phyloP scores from a whole-genome alignment of 2,329 filamentous ascomycete species.

The Aspergillus uvarum region DNA sequence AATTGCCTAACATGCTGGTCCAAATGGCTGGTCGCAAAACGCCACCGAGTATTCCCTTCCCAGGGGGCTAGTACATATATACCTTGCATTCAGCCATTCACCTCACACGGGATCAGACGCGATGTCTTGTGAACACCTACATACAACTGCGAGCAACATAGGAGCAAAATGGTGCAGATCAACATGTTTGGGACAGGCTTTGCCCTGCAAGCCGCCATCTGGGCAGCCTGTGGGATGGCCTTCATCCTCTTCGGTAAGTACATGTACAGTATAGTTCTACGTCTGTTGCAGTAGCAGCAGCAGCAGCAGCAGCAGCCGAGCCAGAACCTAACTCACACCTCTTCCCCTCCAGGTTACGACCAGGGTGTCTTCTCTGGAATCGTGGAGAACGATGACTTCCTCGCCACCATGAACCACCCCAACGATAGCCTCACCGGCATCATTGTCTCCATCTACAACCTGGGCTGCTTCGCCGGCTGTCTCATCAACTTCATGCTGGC shows the following conservation, averaged over 20 bases:
- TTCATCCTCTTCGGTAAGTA: conserved; percentile 29
- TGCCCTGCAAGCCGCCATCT: conserved; percentile 23
- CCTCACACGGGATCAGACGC: neutral
- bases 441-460: conserved; percentile 46
- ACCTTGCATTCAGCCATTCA: neutral
- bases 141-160: neutral
- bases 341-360: conserved; percentile 42
- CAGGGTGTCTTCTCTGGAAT: conserved; percentile 53
- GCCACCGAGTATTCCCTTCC: neutral
- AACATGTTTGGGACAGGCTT: conserved; percentile 27
- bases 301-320: no score
- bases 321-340: neutral
- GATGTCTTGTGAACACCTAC: neutral
- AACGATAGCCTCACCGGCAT: conserved; percentile 42
- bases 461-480: conserved; percentile 43
- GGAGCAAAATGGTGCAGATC: conserved; percentile 21
- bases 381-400: conserved; percentile 48
- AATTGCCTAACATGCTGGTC: neutral
- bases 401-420: conserved; percentile 42
- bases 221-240: conserved; percentile 23
- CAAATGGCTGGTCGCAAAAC: neutral
- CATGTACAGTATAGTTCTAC: no score
- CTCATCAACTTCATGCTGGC: conserved; percentile 34
- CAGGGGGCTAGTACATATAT: neutral
- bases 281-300: neutral